These are phyloP conservation scores for Alternaria arborescens DNA, from an alignment of 2,329 filamentous ascomycete species.

Conservation along the genomic window DNA sequence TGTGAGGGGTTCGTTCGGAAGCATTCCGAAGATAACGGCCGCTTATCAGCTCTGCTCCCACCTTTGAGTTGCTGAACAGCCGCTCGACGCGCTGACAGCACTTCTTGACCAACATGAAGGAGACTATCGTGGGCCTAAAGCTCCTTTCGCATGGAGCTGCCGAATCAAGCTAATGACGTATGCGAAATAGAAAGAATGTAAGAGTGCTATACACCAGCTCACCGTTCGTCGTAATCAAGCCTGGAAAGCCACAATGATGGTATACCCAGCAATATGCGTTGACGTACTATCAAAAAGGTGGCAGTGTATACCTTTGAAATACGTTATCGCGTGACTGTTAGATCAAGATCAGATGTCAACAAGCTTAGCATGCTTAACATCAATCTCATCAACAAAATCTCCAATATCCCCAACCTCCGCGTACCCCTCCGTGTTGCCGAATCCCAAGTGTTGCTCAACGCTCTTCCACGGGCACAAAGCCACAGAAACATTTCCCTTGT, in stretches of 20 bases:
- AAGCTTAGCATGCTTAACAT: constrained; percentile 38
- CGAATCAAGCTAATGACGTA: not conserved
- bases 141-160: not conserved
- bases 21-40: constrained; percentile 22
- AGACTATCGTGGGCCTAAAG: not conserved
- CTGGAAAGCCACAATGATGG: not conserved
- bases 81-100: not conserved
- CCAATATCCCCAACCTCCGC: constrained; percentile 25
- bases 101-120: not conserved
- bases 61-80: not conserved
- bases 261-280: not conserved
- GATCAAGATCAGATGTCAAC: constrained; percentile 21
- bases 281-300: accelerated
- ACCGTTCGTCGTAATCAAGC: not conserved
- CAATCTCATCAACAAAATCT: constrained; percentile 21
- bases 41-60: constrained; percentile 20
- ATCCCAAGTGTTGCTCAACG: constrained; percentile 48
- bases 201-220: not conserved
- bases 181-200: not conserved
- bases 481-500: constrained; percentile 53
- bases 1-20: constrained; percentile 23
- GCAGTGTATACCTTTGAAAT: not conserved
- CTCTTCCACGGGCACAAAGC: constrained; percentile 53
- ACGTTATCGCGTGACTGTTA: not conserved
- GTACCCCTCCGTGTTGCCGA: constrained; percentile 45